Conservation (phyloP, 768 basidiomycete genomes). For the Galerina marginata region DNA sequence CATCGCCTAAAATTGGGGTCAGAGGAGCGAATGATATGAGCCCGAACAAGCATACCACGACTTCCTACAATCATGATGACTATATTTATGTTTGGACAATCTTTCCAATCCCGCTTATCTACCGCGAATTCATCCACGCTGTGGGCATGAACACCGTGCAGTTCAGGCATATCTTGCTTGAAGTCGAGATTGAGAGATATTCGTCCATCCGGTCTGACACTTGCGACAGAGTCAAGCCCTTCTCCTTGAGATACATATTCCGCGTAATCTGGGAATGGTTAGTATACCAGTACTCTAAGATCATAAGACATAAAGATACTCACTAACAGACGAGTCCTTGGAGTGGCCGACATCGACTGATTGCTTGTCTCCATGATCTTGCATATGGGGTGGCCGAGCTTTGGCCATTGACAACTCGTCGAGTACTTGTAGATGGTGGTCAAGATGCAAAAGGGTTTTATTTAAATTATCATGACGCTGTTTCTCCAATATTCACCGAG, state of each 20-base stretch:
- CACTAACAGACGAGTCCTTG: not conserved
- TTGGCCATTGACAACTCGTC: not conserved
- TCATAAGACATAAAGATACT: not conserved
- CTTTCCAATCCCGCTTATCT: slow-evolving; percentile 40
- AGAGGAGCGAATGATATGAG: not conserved
- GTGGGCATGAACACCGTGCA: slow-evolving; percentile 47
- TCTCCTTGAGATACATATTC: slow-evolving; percentile 45
- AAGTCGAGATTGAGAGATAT: slow-evolving; percentile 54
- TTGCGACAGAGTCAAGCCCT: slow-evolving; percentile 48
- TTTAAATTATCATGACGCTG: not conserved
- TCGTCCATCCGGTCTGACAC: slow-evolving; percentile 48
- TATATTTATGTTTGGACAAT: slow-evolving; percentile 53
- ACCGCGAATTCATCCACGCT: slow-evolving; percentile 57
- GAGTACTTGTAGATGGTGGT: not conserved
- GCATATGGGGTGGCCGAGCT: not conserved
- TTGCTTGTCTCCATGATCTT: not conserved
- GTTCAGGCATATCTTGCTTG: slow-evolving; percentile 53
- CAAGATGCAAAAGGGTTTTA: not conserved
- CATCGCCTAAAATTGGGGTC: slow-evolving; percentile 50
- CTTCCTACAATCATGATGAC: slow-evolving; percentile 74
- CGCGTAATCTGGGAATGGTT: slow-evolving; percentile 35
- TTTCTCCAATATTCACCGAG: not conserved
- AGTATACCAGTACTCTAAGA: not conserved
- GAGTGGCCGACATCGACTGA: not conserved
- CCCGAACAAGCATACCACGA: slow-evolving; percentile 46